Evolutionary conservation across 2,329 filamentous ascomycete genomes (phyloP), one percentile per base, ranked within the genome.

Genomic region (Falciphora oryzae): DNA sequence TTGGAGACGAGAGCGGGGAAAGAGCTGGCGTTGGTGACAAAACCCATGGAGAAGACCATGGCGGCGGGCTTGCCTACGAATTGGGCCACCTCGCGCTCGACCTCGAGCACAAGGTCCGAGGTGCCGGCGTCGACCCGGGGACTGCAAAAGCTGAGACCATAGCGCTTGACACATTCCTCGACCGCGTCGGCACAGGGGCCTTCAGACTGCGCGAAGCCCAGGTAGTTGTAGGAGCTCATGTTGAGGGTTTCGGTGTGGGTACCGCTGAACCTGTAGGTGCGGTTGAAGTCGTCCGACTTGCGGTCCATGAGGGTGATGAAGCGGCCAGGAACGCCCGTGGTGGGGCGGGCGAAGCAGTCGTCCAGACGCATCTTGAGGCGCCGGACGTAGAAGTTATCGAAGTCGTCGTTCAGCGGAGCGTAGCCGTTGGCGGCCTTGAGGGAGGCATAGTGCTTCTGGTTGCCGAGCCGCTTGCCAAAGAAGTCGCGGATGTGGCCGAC

Each of bases 161-260:
- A 95, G 73, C 90, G 93, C 77, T 86, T 88, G 68, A 97, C 87
- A 60, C 85, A 86, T 60, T 93, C 89, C 79, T 99, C 95, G 4
- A 94, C 92, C 18, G 91, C 89, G 75, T 98, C 94, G 60, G 95
- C 95, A 74, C 95, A 99, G 57, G 95, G 94, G 14, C 95, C 95
- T 69, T 98, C 93, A 0, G 95, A 97, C 76, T 99, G 95, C 63
- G 95, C 95, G 72, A 99, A 99, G 58, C 95, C 95, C 29, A 99
- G 90, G 75, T 99, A 99, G 78, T 99, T 99, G 84, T 99, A 99
- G 1, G 95, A 99, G 80, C 94, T 97, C 89, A 99, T 90, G 79
- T 99, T 99, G 71, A 99, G 81, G 0, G 95, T 98, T 77, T 99
- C 92, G 1, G 94, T 98, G 66, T 87, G 89, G 61, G 92, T 96